Conservation (phyloP, 768 basidiomycete species). For the Pholiota conissans region DNA sequence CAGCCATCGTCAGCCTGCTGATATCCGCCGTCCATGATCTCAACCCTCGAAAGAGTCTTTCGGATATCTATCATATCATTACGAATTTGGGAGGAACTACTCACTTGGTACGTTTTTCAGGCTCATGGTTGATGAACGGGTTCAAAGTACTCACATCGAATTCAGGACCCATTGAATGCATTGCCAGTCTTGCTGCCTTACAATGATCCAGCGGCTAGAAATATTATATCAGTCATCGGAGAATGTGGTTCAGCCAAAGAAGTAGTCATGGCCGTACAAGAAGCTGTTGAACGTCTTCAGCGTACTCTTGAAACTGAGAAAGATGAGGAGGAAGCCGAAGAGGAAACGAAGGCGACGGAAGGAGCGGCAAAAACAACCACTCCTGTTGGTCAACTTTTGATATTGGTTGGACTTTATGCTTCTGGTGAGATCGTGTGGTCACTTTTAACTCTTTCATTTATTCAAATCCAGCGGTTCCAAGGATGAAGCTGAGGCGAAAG, state of each 20-base stretch:
- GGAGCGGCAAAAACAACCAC: conserved; percentile 16
- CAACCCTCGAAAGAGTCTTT: conserved; percentile 25
- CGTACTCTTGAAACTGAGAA: conserved; percentile 23
- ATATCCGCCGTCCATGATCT: conserved; percentile 35
- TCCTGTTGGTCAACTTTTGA: conserved; percentile 31
- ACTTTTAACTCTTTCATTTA: neutral
- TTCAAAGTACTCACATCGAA: neutral
- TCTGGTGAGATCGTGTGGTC: conserved; percentile 29
- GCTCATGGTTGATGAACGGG: too few relatives aligned
- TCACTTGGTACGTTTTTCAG: conserved; percentile 19
- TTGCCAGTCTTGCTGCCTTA: conserved; percentile 41
- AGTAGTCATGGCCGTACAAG: conserved; percentile 46
- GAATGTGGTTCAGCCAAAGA: conserved; percentile 46
- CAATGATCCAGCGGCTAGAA: conserved; percentile 34
- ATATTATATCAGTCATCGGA: conserved; percentile 40
- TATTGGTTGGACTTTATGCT: conserved; percentile 38
- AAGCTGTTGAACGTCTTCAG: conserved; percentile 39
- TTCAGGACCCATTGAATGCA: conserved; percentile 39
- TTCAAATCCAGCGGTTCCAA: conserved; percentile 40
- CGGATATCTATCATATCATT: conserved; percentile 31
- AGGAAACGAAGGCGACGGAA: conserved; percentile 8
- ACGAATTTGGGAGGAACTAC: conserved; percentile 16
- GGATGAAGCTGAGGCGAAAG: conserved; percentile 42
- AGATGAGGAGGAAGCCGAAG: conserved; percentile 25
- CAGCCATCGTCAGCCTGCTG: conserved; percentile 32